Percentiles rank a stretch among this genome's conserved stretches.
These are phyloP conservation scores for Cladophialophora exuberans DNA, from an alignment of 2,329 filamentous ascomycete genomes.

Conservation along the genomic window DNA sequence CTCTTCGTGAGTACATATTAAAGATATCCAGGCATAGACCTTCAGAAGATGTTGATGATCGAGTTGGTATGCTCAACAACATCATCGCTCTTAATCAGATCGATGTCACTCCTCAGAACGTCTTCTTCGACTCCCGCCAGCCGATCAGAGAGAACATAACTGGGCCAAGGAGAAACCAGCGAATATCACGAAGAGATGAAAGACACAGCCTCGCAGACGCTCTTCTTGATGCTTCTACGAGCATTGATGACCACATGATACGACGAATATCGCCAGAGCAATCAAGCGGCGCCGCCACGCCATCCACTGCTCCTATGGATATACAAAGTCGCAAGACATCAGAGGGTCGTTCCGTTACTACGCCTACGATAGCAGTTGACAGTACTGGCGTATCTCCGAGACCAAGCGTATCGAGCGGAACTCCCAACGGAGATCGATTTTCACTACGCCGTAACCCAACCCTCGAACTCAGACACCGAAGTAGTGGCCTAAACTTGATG, in stretches of 20 bases:
- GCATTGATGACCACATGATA: slow-evolving; percentile 65
- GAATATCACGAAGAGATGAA: slow-evolving; percentile 40
- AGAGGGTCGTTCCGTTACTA: background rate
- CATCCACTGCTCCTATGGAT: slow-evolving; percentile 23
- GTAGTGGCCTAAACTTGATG: slow-evolving; percentile 64
- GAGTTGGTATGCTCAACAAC: slow-evolving; percentile 52
- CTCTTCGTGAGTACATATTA: slow-evolving; percentile 89
- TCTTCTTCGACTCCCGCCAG: slow-evolving; percentile 80
- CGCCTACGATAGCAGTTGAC: slow-evolving; percentile 23
- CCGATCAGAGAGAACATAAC: slow-evolving; percentile 34
- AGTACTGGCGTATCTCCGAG: slow-evolving; percentile 20
- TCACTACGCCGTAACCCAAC: slow-evolving; percentile 29
- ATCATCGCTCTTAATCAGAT: slow-evolving; percentile 76
- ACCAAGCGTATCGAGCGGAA: slow-evolving; percentile 16
- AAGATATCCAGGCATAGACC: slow-evolving; percentile 73
- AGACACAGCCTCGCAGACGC: slow-evolving; percentile 87
- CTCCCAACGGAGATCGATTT: slow-evolving; percentile 25
- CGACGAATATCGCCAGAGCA: slow-evolving; percentile 17
- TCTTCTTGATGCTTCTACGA: slow-evolving; percentile 86
- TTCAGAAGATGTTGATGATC: slow-evolving; percentile 52
- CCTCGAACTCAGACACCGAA: slow-evolving; percentile 48
- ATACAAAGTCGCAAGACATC: slow-evolving; percentile 17
- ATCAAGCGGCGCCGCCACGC: slow-evolving; percentile 21
- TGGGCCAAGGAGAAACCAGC: slow-evolving; percentile 37
- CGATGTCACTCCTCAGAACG: slow-evolving; percentile 79